phyloP scores from a whole-genome alignment of 2,329 filamentous ascomycete genomes.

The Scedosporium boydii region DNA sequence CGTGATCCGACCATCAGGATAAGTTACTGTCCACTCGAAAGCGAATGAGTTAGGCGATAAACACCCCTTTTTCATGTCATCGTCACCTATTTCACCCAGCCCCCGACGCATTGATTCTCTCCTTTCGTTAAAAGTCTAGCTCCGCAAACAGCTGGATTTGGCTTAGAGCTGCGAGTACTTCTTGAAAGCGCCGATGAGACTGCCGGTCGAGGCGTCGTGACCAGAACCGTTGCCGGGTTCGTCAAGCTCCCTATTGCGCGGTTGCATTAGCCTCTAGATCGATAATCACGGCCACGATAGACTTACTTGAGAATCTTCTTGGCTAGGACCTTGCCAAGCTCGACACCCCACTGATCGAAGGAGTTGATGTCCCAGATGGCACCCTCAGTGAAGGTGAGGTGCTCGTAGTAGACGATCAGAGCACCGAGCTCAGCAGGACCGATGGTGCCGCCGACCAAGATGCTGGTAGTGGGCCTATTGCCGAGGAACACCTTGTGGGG shows the following conservation, averaged over 20 bases:
- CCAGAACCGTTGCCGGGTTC: slow-evolving; percentile 57
- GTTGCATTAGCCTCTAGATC: neutral
- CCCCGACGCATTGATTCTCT: neutral
- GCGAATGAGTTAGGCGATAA: neutral
- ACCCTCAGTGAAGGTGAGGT: slow-evolving; percentile 94
- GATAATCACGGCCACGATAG: neutral
- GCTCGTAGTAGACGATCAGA: slow-evolving; percentile 97
- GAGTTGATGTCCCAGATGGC: slow-evolving; percentile 99
- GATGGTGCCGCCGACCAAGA: slow-evolving; percentile 82
- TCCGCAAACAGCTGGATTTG: neutral
- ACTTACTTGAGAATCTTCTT: slow-evolving; percentile 68
- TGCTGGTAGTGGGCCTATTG: slow-evolving; percentile 93
- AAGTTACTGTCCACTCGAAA: neutral
- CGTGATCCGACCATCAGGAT: neutral
- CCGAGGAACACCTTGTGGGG: slow-evolving; percentile 99
- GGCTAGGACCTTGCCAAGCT: slow-evolving; percentile 90
- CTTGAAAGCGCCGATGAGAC: slow-evolving; percentile 90
- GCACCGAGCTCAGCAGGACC: slow-evolving; percentile 89
- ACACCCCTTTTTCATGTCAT: neutral
- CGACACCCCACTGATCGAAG: slow-evolving; percentile 99
- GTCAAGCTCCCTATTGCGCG: slow-evolving; percentile 61
- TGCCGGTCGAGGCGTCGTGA: slow-evolving; percentile 83
- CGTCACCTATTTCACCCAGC: neutral
- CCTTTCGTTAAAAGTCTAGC: neutral
- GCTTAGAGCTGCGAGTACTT: slow-evolving; percentile 47